Conservation (phyloP, 78 protist genomes). For the Dictyostelium citrinum region DNA sequence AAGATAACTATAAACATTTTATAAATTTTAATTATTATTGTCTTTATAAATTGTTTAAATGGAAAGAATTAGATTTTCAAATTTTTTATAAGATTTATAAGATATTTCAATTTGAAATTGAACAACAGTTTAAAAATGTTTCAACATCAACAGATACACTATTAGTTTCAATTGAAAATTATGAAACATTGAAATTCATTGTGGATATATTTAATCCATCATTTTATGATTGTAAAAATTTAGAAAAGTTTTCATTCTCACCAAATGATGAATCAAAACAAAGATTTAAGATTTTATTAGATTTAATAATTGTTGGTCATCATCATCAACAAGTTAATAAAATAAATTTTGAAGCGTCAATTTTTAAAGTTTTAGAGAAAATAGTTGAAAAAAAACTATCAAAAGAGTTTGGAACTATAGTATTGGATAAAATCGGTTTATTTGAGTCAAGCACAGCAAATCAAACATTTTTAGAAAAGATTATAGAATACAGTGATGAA, state of each 20-base stretch:
- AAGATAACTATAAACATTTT: not conserved
- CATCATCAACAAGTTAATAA: not conserved
- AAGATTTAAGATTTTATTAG: not conserved
- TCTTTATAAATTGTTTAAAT: not conserved
- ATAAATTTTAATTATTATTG: not conserved
- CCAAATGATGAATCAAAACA: not conserved
- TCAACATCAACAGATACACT: not conserved
- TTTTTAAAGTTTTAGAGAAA: not conserved
- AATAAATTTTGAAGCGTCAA: not conserved
- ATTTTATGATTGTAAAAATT: not conserved
- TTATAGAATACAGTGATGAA: not conserved
- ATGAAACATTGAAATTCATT: not conserved
- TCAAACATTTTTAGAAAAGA: not conserved
- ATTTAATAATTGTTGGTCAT: not conserved
- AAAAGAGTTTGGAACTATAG: not conserved
- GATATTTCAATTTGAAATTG: not conserved
- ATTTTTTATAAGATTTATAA: not conserved
- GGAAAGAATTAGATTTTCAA: not conserved
- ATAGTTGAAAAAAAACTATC: not conserved
- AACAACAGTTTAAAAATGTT: not conserved
- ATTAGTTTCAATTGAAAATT: not conserved
- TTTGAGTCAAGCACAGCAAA: not conserved
- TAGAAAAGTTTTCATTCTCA: not conserved
- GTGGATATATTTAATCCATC: not conserved
- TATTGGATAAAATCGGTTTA: not conserved